A percentile compares a stretch with the other conserved stretches of the same genome.
Evolutionary conservation across 345 rosid species (phyloP).

Genomic region (Salix brachista): DNA sequence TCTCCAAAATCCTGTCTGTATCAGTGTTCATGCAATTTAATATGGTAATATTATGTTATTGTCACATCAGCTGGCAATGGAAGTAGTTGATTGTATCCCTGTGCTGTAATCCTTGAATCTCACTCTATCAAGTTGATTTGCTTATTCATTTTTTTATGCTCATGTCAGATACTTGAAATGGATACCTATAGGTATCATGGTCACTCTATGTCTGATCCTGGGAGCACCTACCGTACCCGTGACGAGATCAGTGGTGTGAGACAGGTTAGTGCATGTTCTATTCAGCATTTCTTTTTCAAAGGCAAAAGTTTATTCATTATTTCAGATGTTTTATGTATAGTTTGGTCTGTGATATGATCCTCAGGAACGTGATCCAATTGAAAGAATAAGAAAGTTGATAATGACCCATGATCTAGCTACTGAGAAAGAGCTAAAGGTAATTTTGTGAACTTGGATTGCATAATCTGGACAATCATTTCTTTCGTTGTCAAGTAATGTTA

Average conservation of each 20-base stretch:
- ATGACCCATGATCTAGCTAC: conserved; percentile 76
- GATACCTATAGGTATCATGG: conserved; percentile 99
- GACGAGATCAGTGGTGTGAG: conserved; percentile 92
- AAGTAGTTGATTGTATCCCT: background rate
- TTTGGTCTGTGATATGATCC: conserved; percentile 8
- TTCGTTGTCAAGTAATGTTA: background rate
- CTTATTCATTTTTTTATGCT: conserved; percentile 10
- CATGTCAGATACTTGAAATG: conserved; percentile 89
- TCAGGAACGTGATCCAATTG: conserved; percentile 94
- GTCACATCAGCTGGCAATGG: background rate
- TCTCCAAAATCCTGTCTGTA: background rate
- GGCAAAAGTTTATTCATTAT: background rate
- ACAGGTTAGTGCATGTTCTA: conserved; percentile 50
- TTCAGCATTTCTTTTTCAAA: background rate
- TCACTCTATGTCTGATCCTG: conserved; percentile 99
- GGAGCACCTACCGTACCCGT: conserved; percentile 98
- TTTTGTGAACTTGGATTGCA: background rate
- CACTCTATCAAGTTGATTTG: background rate
- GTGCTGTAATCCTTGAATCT: background rate
- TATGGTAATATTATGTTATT: background rate
- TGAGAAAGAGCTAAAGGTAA: conserved; percentile 93
- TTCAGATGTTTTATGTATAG: background rate
- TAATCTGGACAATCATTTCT: background rate
- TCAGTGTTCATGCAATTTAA: background rate
- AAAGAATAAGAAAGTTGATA: conserved; percentile 77